Conservation (phyloP, 805 yeast species). For the Candida khao-thaluensis region DNA sequence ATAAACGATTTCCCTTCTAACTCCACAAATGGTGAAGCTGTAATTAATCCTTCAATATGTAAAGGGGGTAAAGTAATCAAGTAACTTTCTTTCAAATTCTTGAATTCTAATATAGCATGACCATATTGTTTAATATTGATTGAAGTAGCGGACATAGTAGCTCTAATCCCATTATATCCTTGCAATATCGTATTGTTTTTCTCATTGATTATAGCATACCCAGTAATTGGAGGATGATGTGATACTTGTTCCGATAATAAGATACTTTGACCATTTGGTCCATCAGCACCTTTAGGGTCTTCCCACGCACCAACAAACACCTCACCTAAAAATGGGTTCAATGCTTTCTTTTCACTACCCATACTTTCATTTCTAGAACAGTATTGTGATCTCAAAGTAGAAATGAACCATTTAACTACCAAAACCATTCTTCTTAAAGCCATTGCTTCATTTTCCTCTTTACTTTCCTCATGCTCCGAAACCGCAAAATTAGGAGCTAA, state of each 20-base stretch:
- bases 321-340: constrained; percentile 96
- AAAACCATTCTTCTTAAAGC: constrained; percentile 69
- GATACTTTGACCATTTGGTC: constrained; percentile 68
- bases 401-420: constrained; percentile 87
- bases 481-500: constrained; percentile 62
- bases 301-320: constrained; percentile 88
- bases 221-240: constrained; percentile 98
- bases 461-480: constrained; percentile 33
- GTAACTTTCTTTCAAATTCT: constrained; percentile 63
- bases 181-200: constrained; percentile 66
- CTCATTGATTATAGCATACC: constrained; percentile 76
- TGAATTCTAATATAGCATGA: constrained; percentile 73
- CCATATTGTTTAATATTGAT: constrained; percentile 90
- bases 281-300: constrained; percentile 43
- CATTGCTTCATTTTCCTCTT: constrained; percentile 36
- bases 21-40: constrained; percentile 93
- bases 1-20: constrained; percentile 85
- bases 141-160: constrained; percentile 76
- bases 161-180: constrained; percentile 88
- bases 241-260: constrained; percentile 89
- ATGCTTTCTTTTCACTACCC: constrained; percentile 97
- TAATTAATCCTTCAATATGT: constrained; percentile 89
- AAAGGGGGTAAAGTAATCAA: constrained; percentile 88
- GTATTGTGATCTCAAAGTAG: constrained; percentile 90
- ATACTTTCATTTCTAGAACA: constrained; percentile 86